Evolutionary conservation across 495 filamentous ascomycete species (phyloP), one percentile per base, ranked within the genome.

Genomic region (Talaromyces liani): DNA sequence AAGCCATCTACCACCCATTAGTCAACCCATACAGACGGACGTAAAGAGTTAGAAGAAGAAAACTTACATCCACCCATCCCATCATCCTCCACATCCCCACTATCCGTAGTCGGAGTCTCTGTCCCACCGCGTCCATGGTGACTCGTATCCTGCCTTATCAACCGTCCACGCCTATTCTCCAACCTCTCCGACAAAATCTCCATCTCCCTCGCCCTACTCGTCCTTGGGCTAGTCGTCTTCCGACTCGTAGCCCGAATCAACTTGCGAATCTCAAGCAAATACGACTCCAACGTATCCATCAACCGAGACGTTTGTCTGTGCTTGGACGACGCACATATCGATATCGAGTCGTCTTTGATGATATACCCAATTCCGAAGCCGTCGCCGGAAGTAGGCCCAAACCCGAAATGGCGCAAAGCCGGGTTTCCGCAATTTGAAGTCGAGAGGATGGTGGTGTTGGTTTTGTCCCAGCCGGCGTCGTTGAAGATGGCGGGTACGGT

Each of bases 371-470:
- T 96, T 12, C 95, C 94, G 72, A 98, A 98, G 0, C 94, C 94
- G 61, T 98, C 95, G 29, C 88, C 93, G 3, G 89, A 93, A 0
- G 92, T 95, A 3, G 94, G 94, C 0, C 94, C 94, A 74, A 98
- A 98, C 10, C 94, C 94, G 68, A 98, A 98, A 56, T 97, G 91
- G 1, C 94, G 88, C 14, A 98, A 84, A n/a, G 90, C 93, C 2
- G 94, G 94, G 75, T 98, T 98, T 62, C 94, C 94, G 75, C 94
- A 98, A 77, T 98, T 98, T n/a, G 92, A 97, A 1, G 94, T 97
- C 34, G 90, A 94, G 20, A 98, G 79, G 68, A 98, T 91, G 16
- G 94, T 97, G 66, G 85, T 96, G 80, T 97, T 97, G 64, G 97
- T 83, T 67, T 89, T 91, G 75, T 97, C 93, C 92, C 93, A 98